Evolutionary conservation across 768 basidiomycete genomes (phyloP).

Genomic region (Termitomyces sp.): DNA sequence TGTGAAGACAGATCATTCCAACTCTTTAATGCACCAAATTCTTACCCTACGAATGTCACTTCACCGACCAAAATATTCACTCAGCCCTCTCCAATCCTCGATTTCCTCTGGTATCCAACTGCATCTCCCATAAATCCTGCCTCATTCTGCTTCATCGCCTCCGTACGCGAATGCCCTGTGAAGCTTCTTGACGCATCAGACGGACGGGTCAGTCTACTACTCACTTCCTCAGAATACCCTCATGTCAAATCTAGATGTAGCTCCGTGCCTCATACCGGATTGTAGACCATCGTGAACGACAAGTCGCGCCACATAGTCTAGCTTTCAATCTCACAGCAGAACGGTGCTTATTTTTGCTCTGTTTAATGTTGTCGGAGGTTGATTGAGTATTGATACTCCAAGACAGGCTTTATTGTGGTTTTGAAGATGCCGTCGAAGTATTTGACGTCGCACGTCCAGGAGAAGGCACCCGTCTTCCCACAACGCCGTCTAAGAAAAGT

Average conservation of each 20-base stretch:
- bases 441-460: slow-evolving; percentile 21
- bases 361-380: not conserved
- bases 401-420: slow-evolving; percentile 22
- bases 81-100: slow-evolving; percentile 73
- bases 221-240: not conserved
- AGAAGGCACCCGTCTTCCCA: slow-evolving; percentile 19
- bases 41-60: slow-evolving; percentile 36
- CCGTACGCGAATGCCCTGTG: slow-evolving; percentile 82
- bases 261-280: slow-evolving; percentile 89
- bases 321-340: slow-evolving; percentile 69
- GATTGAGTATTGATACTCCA: not conserved
- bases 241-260: slow-evolving; percentile 35
- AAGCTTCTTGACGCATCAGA: slow-evolving; percentile 78
- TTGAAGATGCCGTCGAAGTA: slow-evolving; percentile 27
- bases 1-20: slow-evolving; percentile 71
- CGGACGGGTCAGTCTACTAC: slow-evolving; percentile 54
- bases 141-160: slow-evolving; percentile 80
- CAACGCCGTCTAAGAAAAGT: slow-evolving; percentile 23
- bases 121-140: slow-evolving; percentile 57
- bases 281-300: slow-evolving; percentile 90
- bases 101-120: slow-evolving; percentile 82
- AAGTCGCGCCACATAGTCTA: slow-evolving; percentile 82
- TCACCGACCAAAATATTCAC: slow-evolving; percentile 24
- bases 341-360: slow-evolving; percentile 38
- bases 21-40: too few species aligned